These are phyloP conservation scores for Penicillium brasilianum DNA, from an alignment of 2,329 filamentous ascomycete genomes.

Conservation along the genomic window DNA sequence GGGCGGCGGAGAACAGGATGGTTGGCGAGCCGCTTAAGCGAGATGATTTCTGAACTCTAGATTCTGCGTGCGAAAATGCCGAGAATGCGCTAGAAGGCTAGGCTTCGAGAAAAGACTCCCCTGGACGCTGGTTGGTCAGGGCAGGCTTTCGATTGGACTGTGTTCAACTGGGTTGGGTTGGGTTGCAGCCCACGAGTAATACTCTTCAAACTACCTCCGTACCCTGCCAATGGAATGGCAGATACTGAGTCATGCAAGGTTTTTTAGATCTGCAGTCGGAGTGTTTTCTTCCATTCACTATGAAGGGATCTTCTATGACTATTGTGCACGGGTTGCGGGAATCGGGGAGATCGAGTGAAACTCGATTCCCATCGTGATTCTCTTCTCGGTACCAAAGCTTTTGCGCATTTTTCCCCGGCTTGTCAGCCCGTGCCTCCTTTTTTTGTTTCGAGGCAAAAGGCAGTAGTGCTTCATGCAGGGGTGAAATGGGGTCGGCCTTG, in stretches of 20 bases:
- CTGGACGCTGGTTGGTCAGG: too few relatives aligned
- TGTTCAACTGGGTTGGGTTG: too few relatives aligned
- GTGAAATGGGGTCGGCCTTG: not conserved
- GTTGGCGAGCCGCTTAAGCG: not conserved
- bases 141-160: too few relatives aligned
- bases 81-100: too few relatives aligned
- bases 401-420: not conserved
- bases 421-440: not conserved
- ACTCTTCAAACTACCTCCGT: too few relatives aligned
- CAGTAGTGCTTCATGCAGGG: not conserved
- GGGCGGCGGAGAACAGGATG: not conserved
- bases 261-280: not conserved
- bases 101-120: too few relatives aligned
- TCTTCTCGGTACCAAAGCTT: not conserved
- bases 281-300: not conserved
- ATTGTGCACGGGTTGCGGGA: not conserved
- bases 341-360: not conserved
- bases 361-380: not conserved
- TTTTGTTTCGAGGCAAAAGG: not conserved
- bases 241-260: not conserved
- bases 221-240: not conserved
- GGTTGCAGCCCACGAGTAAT: too few relatives aligned
- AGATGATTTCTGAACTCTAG: not conserved
- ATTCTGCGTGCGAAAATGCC: not conserved
- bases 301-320: not conserved